Evolutionary conservation across 1,284 basidiomycete genomes (phyloP), one percentile per base, ranked within the genome.

Genomic region (Wallemia ichthyophaga): DNA sequence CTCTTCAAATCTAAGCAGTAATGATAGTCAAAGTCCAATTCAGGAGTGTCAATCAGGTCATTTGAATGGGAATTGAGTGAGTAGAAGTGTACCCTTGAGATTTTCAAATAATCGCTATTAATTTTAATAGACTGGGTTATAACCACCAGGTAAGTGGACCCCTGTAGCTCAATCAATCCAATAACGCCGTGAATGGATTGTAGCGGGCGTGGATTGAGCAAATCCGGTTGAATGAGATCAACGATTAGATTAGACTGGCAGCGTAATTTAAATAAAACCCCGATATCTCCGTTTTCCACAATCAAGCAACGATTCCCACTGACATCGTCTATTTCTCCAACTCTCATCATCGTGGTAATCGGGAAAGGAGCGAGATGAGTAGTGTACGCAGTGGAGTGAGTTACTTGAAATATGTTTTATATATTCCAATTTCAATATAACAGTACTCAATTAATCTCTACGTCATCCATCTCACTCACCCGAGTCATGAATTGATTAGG

Each of bases 1-100:
- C 94, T 95, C 58, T 80, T 83, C 64, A 98, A 76, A 0, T 87
- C 83, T 58, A 78, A 70, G 67, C 88, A 94, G 1, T 94, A 92
- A 67, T 96, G 87, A 66, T 94, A 87, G 65, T 82, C 80, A 15
- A 81, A 70, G 13, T 73, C 71, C 31, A 72, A 66, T 61, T 65
- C 37, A 21, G 59, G 58, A 23, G 31, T 17, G 53, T 61, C 60
- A 26, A 53, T 48, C 9, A 48, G 37, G 37, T 48, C 37, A 48
- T 48, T 17, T 5, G 11, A 3, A 17, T 13, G 9, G 11, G 37
- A 48, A 48, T 48, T 48, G 11, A 48, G n/a, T 3, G 13, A 11
- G 37, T 48, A 48, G n/a, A 48, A 48, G n/a, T 48, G 37, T 11
- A 48, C 37, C n/a, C n/a, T 48, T 15, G n/a, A 13, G 37, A 48